Percentiles rank a stretch among this genome's conserved stretches.
Conservation (phyloP, 306 rosid species). For the Quercus robur region DNA sequence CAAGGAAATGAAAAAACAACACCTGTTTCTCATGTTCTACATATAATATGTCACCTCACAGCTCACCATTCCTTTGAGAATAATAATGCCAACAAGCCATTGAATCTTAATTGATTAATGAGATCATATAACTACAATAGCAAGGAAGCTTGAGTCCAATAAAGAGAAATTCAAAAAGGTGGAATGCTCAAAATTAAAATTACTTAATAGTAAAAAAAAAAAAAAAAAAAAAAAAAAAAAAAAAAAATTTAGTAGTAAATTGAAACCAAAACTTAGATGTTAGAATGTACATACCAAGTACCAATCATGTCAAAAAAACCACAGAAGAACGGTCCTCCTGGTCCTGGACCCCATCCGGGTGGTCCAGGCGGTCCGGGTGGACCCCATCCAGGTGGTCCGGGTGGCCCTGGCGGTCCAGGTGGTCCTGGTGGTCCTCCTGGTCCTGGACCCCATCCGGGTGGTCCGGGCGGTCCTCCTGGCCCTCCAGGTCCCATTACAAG, state of each 20-base stretch:
- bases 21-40: too few relatives aligned
- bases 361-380: constrained; percentile 15
- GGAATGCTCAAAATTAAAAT: not conserved
- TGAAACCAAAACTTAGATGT: too few relatives aligned
- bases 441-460: not conserved
- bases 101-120: too few relatives aligned
- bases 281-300: constrained; percentile 42
- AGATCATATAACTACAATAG: too few relatives aligned
- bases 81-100: too few relatives aligned
- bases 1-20: too few relatives aligned
- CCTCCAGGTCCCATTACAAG: constrained; percentile 20
- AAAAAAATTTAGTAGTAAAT: too few relatives aligned
- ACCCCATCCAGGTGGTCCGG: too few relatives aligned
- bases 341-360: constrained; percentile 41
- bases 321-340: constrained; percentile 25
- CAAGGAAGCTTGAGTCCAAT: not conserved
- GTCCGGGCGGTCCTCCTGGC: constrained; percentile 7
- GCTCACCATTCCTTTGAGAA: too few relatives aligned
- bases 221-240: too few relatives aligned
- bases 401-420: constrained; percentile 28
- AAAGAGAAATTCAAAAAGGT: not conserved
- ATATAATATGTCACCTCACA: too few relatives aligned
- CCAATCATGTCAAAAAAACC: constrained; percentile 37
- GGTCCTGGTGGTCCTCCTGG: constrained; percentile 30
- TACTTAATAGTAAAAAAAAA: not conserved